Evolutionary conservation across 257 asterid genomes (phyloP).

Genomic region (Henckelia pumila): DNA sequence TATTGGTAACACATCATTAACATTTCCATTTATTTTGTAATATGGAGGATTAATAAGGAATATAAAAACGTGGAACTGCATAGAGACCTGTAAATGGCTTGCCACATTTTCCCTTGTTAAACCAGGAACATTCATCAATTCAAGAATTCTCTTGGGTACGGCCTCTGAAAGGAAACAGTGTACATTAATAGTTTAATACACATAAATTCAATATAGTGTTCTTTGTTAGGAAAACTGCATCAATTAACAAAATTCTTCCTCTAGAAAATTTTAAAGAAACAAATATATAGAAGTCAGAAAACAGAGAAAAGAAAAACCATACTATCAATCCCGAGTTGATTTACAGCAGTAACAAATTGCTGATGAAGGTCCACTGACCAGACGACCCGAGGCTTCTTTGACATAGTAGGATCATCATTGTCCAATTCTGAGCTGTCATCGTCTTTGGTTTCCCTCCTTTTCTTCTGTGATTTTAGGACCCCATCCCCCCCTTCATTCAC

Average conservation of each 20-base stretch:
- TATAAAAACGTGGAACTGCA: conserved; percentile 6
- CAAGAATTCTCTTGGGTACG: conserved; percentile 85
- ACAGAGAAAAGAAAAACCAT: conserved; percentile 29
- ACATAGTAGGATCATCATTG: conserved; percentile 54
- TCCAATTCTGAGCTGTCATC: conserved; percentile 64
- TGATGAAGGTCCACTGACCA: conserved; percentile 97
- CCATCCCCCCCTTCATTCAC: conserved; percentile 51
- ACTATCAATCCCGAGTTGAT: conserved; percentile 90
- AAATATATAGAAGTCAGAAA: neutral
- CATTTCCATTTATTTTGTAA: conserved; percentile 3
- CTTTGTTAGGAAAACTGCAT: neutral
- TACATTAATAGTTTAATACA: conserved; percentile 20
- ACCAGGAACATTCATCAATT: conserved; percentile 88
- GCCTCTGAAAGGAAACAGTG: conserved; percentile 54
- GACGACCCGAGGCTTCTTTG: conserved; percentile 86
- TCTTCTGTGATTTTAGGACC: conserved; percentile 43
- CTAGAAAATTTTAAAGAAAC: conserved; percentile 10
- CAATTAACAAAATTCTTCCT: conserved; percentile 7
- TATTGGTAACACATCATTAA: neutral
- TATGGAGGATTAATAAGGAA: conserved; percentile 2
- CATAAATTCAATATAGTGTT: conserved; percentile 4
- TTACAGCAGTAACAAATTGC: conserved; percentile 81
- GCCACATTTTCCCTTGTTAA: conserved; percentile 86
- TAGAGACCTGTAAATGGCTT: conserved; percentile 80
- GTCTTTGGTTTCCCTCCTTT: conserved; percentile 59